Base-by-base conservation (phyloP, 2,329 filamentous ascomycete species). In the Ascochyta pisi region DNA sequence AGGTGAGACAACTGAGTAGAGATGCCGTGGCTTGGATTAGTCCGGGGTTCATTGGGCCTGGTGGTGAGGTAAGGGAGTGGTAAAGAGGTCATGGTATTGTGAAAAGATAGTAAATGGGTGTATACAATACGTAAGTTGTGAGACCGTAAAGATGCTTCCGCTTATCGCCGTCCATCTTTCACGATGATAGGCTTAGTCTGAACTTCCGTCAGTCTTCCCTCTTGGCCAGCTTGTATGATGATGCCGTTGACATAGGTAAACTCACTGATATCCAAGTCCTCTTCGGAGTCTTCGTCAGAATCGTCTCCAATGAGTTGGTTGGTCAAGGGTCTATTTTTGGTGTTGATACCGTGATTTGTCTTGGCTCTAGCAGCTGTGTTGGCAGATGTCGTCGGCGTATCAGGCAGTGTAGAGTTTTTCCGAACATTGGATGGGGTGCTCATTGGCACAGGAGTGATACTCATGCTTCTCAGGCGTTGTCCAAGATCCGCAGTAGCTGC, bases 21-120 rank as follows among this genome's bases (percentile, higher is more conserved):
- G 82, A 83, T 46, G 83, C 86, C 0, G 79, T 82, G 59, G 82
- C 88, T 1, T 92, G 90, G 89, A 77, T 83, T 37, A 82, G 79
- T 47, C 86, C 87, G 22, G 86, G 84, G 4, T 91, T 91, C 63
- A 83, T 84, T 62, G 89, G 88, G 0, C 85, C 86, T 0, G 88
- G 87, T 59, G 87, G 87, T 0, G 82, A 84, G 54, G 80, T 90
- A 46, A 77, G 88, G 44, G 89, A 91, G 71, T 91, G 89, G 88
- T 91, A 63, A 39, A 33, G 12, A 26, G 3, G 10, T 5, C 4
- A 39, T 13, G 37, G 19, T 2, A 38, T 12, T 39, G 33, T 35
- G 9, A 8, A 9, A 16, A 35, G n/a, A 16, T 35, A 6, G 7
- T 6, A 1, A 35, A n/a, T 35, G 7, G 7, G 15, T 35, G 9